Evolutionary conservation across 345 rosid genomes (phyloP).

Genomic region (Cardamine occulta): DNA sequence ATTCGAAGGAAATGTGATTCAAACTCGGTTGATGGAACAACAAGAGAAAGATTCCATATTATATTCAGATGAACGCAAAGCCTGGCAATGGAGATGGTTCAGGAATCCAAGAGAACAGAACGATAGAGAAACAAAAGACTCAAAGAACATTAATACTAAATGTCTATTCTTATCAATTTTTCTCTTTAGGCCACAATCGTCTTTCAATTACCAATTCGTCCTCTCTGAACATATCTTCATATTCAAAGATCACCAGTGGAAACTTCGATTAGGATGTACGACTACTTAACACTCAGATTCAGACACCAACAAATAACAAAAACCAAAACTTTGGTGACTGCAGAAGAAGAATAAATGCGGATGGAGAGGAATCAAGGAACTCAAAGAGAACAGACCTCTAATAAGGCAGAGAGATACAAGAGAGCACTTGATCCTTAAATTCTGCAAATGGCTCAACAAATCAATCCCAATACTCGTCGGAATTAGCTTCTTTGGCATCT

Average conservation of each 20-base stretch:
- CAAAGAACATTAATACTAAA: background rate
- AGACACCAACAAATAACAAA: conserved; percentile 14
- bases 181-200: background rate
- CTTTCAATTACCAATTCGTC: background rate
- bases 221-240: background rate
- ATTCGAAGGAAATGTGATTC: background rate
- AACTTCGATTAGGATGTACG: background rate
- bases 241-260: background rate
- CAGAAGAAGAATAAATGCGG: background rate
- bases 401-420: conserved; percentile 20
- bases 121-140: background rate
- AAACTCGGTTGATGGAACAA: no score
- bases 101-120: no score
- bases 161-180: background rate
- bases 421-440: conserved; percentile 12
- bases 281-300: background rate
- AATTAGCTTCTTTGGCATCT: background rate
- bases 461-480: background rate
- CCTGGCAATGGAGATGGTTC: background rate
- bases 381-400: conserved; percentile 27
- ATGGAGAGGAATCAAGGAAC: background rate
- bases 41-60: no score
- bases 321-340: conserved; percentile 21
- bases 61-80: background rate
- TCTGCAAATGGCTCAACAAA: conserved; percentile 7